These are phyloP conservation scores for Cercospora brassicicola DNA, from an alignment of 2,329 filamentous ascomycete species.

Conservation along the genomic window DNA sequence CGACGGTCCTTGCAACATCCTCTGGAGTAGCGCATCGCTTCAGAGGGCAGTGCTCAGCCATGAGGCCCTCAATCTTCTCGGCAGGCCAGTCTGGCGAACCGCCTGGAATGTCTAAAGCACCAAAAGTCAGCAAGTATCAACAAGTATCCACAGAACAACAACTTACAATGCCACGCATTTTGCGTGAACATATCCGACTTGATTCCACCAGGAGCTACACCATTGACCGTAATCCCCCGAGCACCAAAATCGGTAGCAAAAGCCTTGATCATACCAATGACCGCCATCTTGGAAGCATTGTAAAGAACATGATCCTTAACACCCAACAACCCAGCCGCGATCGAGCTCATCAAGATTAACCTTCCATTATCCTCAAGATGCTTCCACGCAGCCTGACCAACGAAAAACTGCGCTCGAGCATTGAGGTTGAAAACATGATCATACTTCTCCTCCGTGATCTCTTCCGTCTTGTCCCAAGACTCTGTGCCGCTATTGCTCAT, in stretches of 20 bases:
- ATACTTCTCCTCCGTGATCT: slow-evolving; percentile 68
- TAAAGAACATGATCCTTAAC: slow-evolving; percentile 72
- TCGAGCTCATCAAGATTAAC: slow-evolving; percentile 72
- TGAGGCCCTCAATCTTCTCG: slow-evolving; percentile 52
- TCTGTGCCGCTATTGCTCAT: slow-evolving; percentile 62
- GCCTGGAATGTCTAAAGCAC: slow-evolving; percentile 45
- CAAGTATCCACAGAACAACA: not conserved
- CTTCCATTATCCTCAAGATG: slow-evolving; percentile 68
- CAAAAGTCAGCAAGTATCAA: not conserved
- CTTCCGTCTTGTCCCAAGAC: slow-evolving; percentile 66
- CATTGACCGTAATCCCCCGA: slow-evolving; percentile 69
- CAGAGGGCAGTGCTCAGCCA: slow-evolving; percentile 53
- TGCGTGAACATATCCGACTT: slow-evolving; percentile 74
- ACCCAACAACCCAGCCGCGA: slow-evolving; percentile 65
- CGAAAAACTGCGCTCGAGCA: slow-evolving; percentile 72
- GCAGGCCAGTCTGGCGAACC: slow-evolving; percentile 52
- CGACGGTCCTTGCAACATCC: slow-evolving; percentile 44
- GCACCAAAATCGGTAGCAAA: slow-evolving; percentile 71
- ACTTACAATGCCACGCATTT: slow-evolving; percentile 35
- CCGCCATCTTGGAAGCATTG: slow-evolving; percentile 70
- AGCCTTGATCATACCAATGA: slow-evolving; percentile 70
- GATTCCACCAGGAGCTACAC: slow-evolving; percentile 70
- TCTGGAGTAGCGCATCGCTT: slow-evolving; percentile 52
- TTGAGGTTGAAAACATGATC: slow-evolving; percentile 71
- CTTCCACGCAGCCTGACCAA: slow-evolving; percentile 72